These are phyloP conservation scores for Candida xyloterini DNA, from an alignment of 805 yeast genomes.

Conservation along the genomic window DNA sequence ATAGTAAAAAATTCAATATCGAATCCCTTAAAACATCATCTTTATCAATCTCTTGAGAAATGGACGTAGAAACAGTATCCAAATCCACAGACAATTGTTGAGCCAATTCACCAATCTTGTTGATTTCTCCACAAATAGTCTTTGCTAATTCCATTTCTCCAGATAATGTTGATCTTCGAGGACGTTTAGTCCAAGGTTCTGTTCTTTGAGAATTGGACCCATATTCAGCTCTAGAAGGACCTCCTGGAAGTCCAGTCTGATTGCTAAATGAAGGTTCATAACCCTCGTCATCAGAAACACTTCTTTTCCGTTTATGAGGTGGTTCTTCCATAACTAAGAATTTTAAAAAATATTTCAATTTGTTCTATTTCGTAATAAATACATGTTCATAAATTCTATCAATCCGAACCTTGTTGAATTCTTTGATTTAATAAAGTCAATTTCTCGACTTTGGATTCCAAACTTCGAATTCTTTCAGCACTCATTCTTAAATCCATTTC, in stretches of 20 bases:
- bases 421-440: constrained; percentile 16
- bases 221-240: background rate
- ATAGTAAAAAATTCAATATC: constrained; percentile 59
- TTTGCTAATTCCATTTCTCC: constrained; percentile 37
- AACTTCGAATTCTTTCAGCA: constrained; percentile 23
- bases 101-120: constrained; percentile 55
- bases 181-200: constrained; percentile 13
- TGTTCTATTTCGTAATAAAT: background rate
- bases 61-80: constrained; percentile 64
- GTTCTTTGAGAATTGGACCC: background rate
- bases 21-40: constrained; percentile 59
- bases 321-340: constrained; percentile 9
- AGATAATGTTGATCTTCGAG: constrained; percentile 17
- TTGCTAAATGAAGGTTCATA: constrained; percentile 18
- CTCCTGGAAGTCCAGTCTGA: constrained; percentile 1
- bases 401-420: background rate
- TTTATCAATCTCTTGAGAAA: constrained; percentile 60
- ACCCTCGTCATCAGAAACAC: constrained; percentile 17
- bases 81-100: constrained; percentile 43
- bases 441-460: constrained; percentile 24
- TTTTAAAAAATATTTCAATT: background rate
- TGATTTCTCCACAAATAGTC: constrained; percentile 48
- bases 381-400: constrained; percentile 2
- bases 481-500: constrained; percentile 26
- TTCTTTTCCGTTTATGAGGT: constrained; percentile 19